Conservation (phyloP, 805 yeast genomes). For the Clavispora phyllophila region DNA sequence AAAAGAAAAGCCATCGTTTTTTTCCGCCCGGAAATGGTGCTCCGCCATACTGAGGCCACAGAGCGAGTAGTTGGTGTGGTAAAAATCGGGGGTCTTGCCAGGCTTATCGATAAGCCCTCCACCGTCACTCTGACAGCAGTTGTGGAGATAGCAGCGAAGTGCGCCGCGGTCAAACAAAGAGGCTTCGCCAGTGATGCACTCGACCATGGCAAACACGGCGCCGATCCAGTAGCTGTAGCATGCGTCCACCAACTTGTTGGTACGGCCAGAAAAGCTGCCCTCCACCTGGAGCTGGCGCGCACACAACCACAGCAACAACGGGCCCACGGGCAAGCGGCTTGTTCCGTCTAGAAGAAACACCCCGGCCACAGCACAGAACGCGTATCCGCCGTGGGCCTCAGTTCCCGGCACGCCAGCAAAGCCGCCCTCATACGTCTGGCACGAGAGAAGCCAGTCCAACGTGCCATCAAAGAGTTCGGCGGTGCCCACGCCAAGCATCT, state of each 20-base stretch:
- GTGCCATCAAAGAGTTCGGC: conserved; percentile 52
- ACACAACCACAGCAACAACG: conserved; percentile 61
- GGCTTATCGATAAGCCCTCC: conserved; percentile 94
- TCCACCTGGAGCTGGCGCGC: conserved; percentile 68
- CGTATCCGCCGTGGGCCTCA: conserved; percentile 97
- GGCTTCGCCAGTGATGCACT: conserved; percentile 32
- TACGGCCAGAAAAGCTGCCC: conserved; percentile 85
- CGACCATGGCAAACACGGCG: conserved; percentile 61
- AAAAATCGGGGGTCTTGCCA: conserved; percentile 70
- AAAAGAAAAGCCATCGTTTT: conserved; percentile 2
- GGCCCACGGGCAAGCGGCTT: conserved; percentile 42
- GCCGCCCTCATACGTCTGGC: conserved; percentile 96
- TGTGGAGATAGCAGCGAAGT: conserved; percentile 59
- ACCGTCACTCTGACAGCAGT: conserved; percentile 64
- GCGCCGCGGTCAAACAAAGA: conserved; percentile 49
- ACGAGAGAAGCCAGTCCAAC: conserved; percentile 53
- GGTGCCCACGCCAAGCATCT: conserved; percentile 58
- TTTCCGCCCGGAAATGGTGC: conserved; percentile 18
- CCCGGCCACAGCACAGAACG: conserved; percentile 79
- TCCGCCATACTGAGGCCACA: conserved; percentile 68
- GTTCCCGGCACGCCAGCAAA: conserved; percentile 72
- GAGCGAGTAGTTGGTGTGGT: conserved; percentile 84
- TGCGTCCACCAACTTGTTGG: conserved; percentile 92
- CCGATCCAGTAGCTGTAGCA: conserved; percentile 98
- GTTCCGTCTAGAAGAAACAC: conserved; percentile 40